Evolutionary conservation across 352 stramenopile species (phyloP), one percentile per base, ranked within the genome.

Genomic region (Pythium aquatile): DNA sequence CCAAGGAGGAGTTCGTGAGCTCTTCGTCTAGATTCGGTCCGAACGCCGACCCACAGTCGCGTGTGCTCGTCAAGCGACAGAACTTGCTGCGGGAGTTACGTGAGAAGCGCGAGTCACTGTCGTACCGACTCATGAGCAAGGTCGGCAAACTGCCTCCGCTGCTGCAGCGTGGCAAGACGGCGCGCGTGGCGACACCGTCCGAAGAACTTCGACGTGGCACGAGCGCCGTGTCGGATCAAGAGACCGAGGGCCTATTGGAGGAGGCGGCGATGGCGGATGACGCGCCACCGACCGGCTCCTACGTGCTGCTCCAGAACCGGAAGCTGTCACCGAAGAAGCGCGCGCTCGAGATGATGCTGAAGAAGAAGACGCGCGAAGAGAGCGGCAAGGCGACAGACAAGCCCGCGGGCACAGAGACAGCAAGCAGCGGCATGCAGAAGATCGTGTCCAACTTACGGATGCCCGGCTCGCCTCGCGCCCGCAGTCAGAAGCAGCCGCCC

Each of bases 71-170:
- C 28, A 91, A 90, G 68, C 75, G 83, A 0, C 84, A 93, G 58
- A 90, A 93, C 46, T 17, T 91, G 46, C 58, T 93, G 48, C 80
- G 82, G 2, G 84, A 93, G 59, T 64, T 93, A 29, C 78, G 77
- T 49, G 79, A 90, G 28, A 84, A 86, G 49, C 84, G 82, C n/a
- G 81, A 88, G 20, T 86, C 81, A 11, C 78, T 93, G 1, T 79
- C 80, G 5, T 81, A 89, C 69, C 83, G 85, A 56, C 65, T 93
- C 10, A 65, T 91, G 76, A 79, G 77, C 30, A 90, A 89, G 30
- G 72, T 93, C 11, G 69, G 71, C 1, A 74, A 66, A 24, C 58
- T 88, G 32, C 79, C 79, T 5, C 73, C 79, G 7, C 28, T 91
- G 6, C 49, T 78, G 20, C 76, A 79, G 46, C 79, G 77, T 20